Conservation (phyloP, 176 grass and related monocot genomes). For the Zea mays region Zm-B73-REFERENCE-NAM-5.0 NC_050100.1:13827501-13828000, state of each 20-base stretch:
- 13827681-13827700: conserved; percentile 67
- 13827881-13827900: conserved; percentile 81
- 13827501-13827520: conserved; percentile 89
- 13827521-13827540: conserved; percentile 85
- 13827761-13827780: conserved; percentile 77
- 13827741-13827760: conserved; percentile 57
- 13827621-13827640: conserved; percentile 76
- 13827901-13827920: conserved; percentile 77
- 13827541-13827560: conserved; percentile 86
- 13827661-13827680: conserved; percentile 72
- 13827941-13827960: conserved; percentile 62
- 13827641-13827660: conserved; percentile 90
- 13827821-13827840: conserved; percentile 97
- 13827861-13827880: conserved; percentile 98
- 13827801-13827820: conserved; percentile 85
- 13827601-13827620: conserved; percentile 57
- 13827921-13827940: conserved; percentile 91
- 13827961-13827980: conserved; percentile 47
- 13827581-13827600: conserved; percentile 51
- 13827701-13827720: conserved; percentile 57
- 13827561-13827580: conserved; percentile 82
- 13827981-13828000: conserved; percentile 94
- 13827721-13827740: conserved; percentile 43
- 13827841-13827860: conserved; percentile 99
- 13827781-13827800: conserved; percentile 93